Evolutionary conservation across 2,329 filamentous ascomycete species (phyloP).

Genomic region (Aspergillus hiratsukae): DNA sequence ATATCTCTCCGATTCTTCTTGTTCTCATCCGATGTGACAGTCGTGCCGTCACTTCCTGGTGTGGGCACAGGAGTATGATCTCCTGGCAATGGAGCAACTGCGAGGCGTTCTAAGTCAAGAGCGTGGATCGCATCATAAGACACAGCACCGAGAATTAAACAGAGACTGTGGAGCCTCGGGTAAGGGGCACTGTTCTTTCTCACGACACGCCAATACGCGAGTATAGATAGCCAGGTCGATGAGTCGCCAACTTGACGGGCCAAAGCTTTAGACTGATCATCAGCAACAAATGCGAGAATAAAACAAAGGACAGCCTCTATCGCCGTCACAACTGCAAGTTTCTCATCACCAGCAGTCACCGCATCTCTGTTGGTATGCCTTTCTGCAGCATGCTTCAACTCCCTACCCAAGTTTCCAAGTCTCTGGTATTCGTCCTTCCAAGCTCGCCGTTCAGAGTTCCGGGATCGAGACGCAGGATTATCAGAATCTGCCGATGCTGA

Average conservation of each 20-base stretch:
- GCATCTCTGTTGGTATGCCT: constrained; percentile 30
- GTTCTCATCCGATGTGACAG: constrained; percentile 34
- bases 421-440: constrained; percentile 43
- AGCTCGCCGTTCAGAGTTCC: constrained; percentile 34
- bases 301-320: constrained; percentile 47
- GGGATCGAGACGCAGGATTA: constrained; percentile 17
- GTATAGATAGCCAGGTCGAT: constrained; percentile 44
- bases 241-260: constrained; percentile 36
- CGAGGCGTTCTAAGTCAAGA: constrained; percentile 43
- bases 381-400: constrained; percentile 44
- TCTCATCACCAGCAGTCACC: constrained; percentile 28
- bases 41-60: constrained; percentile 40
- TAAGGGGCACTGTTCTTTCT: constrained; percentile 35
- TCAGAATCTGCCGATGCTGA: constrained; percentile 26
- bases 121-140: constrained; percentile 44
- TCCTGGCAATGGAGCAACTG: constrained; percentile 35
- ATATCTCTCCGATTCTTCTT: constrained; percentile 37
- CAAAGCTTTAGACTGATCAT: constrained; percentile 36
- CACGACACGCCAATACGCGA: constrained; percentile 46
- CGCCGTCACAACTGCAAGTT: constrained; percentile 35
- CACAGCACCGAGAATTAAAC: constrained; percentile 43
- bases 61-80: constrained; percentile 39
- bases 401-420: constrained; percentile 40
- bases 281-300: constrained; percentile 43
- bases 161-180: constrained; percentile 42